Evolutionary conservation across 345 rosid species (phyloP), one percentile per base, ranked within the genome.

Genomic region (Camelina neglecta): DNA sequence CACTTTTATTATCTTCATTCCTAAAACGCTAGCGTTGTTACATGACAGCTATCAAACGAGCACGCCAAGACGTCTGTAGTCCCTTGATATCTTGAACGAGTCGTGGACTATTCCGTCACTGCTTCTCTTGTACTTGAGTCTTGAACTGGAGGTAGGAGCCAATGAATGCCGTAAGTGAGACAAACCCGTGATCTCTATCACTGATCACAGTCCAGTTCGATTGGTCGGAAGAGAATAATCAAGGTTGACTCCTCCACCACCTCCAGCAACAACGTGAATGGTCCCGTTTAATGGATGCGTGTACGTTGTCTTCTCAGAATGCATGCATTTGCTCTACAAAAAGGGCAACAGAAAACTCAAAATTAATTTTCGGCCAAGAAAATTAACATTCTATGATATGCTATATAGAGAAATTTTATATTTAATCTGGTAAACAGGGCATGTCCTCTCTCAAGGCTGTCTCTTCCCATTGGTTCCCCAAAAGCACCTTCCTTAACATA

Each of bases 381-480:
- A 31, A 21, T 21, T 21, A 21, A 9, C 38, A 45, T 8, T 55
- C 11, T n/a, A 20, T 4, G 21, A 31, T 70, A 11, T 13, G 16
- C 11, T 7, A 8, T 6, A 26, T 41, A 48, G 11, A 39, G 36
- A 16, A 67, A 38, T 8, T 8, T 53, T 38, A 21, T 76, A 82
- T 13, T 5, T 12, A 12, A 87, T 90, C 91, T 86, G 85, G 69
- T 87, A 86, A 55, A 89, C 75, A 20, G 90, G 90, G 58, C 90
- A 86, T 20, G 86, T 89, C 63, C 95, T 87, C 76, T 89, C 33
- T 89, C 83, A 69, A 89, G 87, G 79, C 84, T 80, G 36, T 77
- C 89, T 83, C 88, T 83, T 10, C 89, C 92, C 85, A 87, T 81
- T 62, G 90, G 90, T 29, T 89, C 95, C 0, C 56, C 95, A 62